phyloP scores from a whole-genome alignment of 2,329 filamentous ascomycete species.

The Scolecobasidium constrictum region DNA sequence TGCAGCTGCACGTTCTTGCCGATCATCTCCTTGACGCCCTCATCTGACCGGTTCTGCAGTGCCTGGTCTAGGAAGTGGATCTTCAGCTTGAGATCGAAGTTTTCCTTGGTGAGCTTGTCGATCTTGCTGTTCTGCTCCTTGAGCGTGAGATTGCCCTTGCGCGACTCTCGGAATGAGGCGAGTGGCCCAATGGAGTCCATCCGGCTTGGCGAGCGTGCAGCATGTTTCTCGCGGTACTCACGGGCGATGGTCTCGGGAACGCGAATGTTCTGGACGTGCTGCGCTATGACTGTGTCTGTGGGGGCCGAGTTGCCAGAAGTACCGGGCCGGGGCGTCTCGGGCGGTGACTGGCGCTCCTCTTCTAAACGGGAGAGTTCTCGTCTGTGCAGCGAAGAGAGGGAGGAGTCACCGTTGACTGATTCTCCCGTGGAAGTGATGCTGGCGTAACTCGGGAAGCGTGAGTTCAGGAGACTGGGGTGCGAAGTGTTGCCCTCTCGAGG shows the following conservation, averaged over 20 bases:
- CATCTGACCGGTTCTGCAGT: slow-evolving; percentile 84
- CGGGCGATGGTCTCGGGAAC: slow-evolving; percentile 80
- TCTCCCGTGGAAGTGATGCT: slow-evolving; percentile 69
- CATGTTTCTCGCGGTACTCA: slow-evolving; percentile 69
- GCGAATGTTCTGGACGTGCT: slow-evolving; percentile 80
- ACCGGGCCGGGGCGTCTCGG: slow-evolving; percentile 60
- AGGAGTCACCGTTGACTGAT: slow-evolving; percentile 33
- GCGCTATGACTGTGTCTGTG: slow-evolving; percentile 79
- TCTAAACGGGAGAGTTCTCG: slow-evolving; percentile 42
- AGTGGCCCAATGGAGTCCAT: not conserved
- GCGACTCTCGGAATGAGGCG: slow-evolving; percentile 21
- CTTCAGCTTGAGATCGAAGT: slow-evolving; percentile 94
- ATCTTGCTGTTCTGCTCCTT: slow-evolving; percentile 98
- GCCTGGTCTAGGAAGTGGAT: slow-evolving; percentile 95
- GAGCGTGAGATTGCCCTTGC: slow-evolving; percentile 54
- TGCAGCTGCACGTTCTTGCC: slow-evolving; percentile 94
- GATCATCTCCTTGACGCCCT: slow-evolving; percentile 96
- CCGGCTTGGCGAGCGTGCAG: slow-evolving; percentile 1
- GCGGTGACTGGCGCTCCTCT: slow-evolving; percentile 43
- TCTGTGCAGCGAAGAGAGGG: slow-evolving; percentile 19
- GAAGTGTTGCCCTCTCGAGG: slow-evolving; percentile 20
- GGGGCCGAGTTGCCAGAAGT: slow-evolving; percentile 45
- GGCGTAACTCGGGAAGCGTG: slow-evolving; percentile 73
- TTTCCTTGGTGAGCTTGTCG: slow-evolving; percentile 91
- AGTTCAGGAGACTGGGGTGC: slow-evolving; percentile 46